Conservation (phyloP, 805 yeast species). For the Nakazawaea pomicola region DNA sequence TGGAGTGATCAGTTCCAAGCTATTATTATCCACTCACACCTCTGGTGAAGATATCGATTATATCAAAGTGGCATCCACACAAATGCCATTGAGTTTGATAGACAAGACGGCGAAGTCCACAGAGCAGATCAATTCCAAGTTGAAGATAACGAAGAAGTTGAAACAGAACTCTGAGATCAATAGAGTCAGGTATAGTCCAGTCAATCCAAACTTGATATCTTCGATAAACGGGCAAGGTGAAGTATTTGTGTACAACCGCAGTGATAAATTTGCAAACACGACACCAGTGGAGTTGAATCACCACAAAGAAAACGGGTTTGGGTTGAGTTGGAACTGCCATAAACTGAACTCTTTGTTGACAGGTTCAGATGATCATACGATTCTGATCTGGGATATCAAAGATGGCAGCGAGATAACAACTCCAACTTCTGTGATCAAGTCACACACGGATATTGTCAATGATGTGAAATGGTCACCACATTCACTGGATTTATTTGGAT, state of each 20-base stretch:
- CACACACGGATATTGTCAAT: constrained; percentile 60
- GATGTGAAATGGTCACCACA: constrained; percentile 70
- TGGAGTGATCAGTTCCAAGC: constrained; percentile 38
- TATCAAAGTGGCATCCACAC: constrained; percentile 60
- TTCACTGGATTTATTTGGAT: constrained; percentile 49
- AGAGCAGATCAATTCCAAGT: constrained; percentile 42
- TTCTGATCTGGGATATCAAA: constrained; percentile 59
- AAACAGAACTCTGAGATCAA: constrained; percentile 63
- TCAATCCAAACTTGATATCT: constrained; percentile 47
- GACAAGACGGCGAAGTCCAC: constrained; percentile 20
- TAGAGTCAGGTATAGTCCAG: constrained; percentile 69
- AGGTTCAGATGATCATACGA: constrained; percentile 60
- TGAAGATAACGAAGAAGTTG: constrained; percentile 57
- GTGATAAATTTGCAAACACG: constrained; percentile 28
- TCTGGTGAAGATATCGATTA: constrained; percentile 64
- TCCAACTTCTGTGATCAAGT: constrained; percentile 27
- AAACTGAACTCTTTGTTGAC: constrained; percentile 48
- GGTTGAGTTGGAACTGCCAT: constrained; percentile 59
- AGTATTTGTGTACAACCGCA: constrained; percentile 54
- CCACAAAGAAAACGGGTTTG: constrained; percentile 69
- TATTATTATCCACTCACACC: constrained; percentile 70
- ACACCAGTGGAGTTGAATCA: constrained; percentile 34
- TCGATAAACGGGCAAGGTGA: constrained; percentile 67
- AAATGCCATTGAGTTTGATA: constrained; percentile 41
- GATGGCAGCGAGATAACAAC: too few relatives aligned